phyloP scores from a whole-genome alignment of 495 filamentous ascomycete genomes.

The Pseudomonodictys pantanalensis region DNA sequence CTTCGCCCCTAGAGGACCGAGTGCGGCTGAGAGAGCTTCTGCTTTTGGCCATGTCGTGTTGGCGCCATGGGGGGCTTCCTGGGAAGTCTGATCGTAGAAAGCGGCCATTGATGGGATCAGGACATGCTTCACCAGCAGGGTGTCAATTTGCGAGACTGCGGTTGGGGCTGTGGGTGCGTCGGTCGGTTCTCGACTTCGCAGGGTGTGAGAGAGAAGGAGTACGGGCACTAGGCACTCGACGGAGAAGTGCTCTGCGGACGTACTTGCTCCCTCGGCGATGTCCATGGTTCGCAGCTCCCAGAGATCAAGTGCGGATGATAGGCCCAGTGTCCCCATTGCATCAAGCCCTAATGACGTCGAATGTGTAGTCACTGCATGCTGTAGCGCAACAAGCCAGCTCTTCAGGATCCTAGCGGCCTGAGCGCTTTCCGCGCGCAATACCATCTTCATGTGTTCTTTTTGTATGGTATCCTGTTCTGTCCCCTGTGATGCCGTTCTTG shows the following conservation, averaged over 20 bases:
- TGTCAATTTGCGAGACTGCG: constrained; percentile 53
- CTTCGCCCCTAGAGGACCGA: constrained; percentile 18
- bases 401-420: constrained; percentile 50
- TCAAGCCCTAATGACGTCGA: not conserved
- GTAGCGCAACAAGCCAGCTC: constrained; percentile 27
- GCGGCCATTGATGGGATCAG: constrained; percentile 62
- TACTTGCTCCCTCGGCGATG: not conserved
- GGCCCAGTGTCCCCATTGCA: not conserved
- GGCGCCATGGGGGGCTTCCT: too few relatives aligned
- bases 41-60: not conserved
- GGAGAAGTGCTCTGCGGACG: constrained; percentile 27
- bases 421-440: constrained; percentile 49
- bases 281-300: constrained; percentile 26
- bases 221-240: constrained; percentile 26
- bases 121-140: constrained; percentile 65
- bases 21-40: not conserved
- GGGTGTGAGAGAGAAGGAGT: constrained; percentile 6
- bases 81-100: too few relatives aligned
- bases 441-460: constrained; percentile 53
- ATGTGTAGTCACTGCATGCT: constrained; percentile 10
- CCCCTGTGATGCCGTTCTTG: constrained; percentile 38
- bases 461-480: constrained; percentile 40
- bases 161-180: constrained; percentile 1
- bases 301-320: constrained; percentile 22
- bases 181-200: not conserved